phyloP scores from a whole-genome alignment of 2,329 filamentous ascomycete genomes.

The Dothistroma pini region DNA sequence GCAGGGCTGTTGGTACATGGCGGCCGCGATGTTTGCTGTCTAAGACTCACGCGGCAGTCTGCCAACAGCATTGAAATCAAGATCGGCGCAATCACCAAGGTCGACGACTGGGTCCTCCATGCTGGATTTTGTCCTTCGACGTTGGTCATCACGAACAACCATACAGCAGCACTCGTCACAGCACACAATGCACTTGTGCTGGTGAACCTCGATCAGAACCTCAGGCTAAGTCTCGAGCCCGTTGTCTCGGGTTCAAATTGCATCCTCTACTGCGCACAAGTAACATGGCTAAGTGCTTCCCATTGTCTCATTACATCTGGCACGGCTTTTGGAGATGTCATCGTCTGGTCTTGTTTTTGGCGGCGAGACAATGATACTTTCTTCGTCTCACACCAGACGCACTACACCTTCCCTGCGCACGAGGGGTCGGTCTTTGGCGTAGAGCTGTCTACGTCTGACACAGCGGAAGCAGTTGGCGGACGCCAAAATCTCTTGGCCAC shows the following conservation, averaged over 20 bases:
- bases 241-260: constrained; percentile 67
- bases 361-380: constrained; percentile 2
- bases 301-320: constrained; percentile 76
- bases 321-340: constrained; percentile 90
- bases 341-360: constrained; percentile 71
- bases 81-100: constrained; percentile 45
- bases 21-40: constrained; percentile 37
- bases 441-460: constrained; percentile 59
- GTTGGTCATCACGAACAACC: not conserved
- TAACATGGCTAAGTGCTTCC: constrained; percentile 58
- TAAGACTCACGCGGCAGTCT: not conserved
- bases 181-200: constrained; percentile 74
- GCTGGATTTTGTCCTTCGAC: constrained; percentile 49
- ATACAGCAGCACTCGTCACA: constrained; percentile 62
- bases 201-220: not conserved
- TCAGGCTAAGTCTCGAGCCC: constrained; percentile 8
- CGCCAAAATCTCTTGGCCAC: constrained; percentile 68
- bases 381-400: constrained; percentile 40
- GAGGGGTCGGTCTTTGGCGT: constrained; percentile 95
- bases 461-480: constrained; percentile 39
- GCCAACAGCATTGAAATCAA: constrained; percentile 20
- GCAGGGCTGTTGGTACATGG: constrained; percentile 63
- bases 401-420: constrained; percentile 63
- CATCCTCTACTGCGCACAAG: constrained; percentile 80
- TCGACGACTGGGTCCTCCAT: constrained; percentile 76